A percentile compares a stretch with the other conserved stretches of the same genome.
Evolutionary conservation across 805 yeast genomes (phyloP).

Genomic region (Spathaspora gorwiae): DNA sequence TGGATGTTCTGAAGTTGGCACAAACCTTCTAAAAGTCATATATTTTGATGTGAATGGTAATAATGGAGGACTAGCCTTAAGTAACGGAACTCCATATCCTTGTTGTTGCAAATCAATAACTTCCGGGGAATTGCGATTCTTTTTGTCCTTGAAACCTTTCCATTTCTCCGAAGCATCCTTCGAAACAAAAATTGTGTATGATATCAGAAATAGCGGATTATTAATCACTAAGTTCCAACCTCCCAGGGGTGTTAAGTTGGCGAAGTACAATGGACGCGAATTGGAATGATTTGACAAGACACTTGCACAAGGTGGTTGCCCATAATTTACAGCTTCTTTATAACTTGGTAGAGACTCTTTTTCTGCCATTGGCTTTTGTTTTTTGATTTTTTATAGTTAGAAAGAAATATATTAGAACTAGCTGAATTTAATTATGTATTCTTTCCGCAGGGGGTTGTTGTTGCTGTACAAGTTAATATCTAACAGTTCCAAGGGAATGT

Average conservation of each 20-base stretch:
- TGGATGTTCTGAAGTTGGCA: conserved; percentile 3
- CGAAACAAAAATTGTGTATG: conserved; percentile 5
- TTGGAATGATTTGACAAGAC: background rate
- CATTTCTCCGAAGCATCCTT: conserved; percentile 6
- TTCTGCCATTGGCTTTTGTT: background rate
- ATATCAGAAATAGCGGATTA: conserved; percentile 2
- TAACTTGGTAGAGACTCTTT: conserved; percentile 1
- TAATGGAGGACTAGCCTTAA: conserved; percentile 3
- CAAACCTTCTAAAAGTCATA: conserved; percentile 3
- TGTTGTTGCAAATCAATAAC: conserved; percentile 1
- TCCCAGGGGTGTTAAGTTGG: background rate
- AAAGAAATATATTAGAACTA: too few relatives aligned
- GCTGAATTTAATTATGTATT: too few relatives aligned
- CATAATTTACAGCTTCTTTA: background rate
- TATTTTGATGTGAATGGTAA: background rate
- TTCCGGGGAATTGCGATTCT: conserved; percentile 1
- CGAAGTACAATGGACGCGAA: conserved; percentile 1
- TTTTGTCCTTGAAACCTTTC: conserved; percentile 2
- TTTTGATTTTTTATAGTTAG: too few relatives aligned
- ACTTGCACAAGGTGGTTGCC: background rate
- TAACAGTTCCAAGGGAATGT: too few relatives aligned
- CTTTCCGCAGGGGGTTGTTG: too few relatives aligned
- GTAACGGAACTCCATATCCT: conserved; percentile 8
- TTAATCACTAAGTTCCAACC: conserved; percentile 4
- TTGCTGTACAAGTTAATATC: too few relatives aligned